phyloP scores from a whole-genome alignment of 164 flowering plant species.

The Kingdonia uniflora region DNA sequence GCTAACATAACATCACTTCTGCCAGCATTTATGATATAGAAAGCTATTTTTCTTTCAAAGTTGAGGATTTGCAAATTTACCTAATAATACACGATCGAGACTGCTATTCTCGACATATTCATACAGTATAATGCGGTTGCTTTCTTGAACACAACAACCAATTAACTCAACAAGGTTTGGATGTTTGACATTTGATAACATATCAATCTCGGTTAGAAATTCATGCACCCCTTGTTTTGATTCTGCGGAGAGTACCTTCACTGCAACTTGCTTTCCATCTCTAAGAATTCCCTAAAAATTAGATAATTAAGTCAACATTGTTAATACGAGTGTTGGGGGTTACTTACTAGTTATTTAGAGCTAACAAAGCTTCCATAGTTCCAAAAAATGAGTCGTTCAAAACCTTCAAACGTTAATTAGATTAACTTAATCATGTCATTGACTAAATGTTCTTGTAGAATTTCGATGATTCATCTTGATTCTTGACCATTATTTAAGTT shows the following conservation, averaged over 20 bases:
- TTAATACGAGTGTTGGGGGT: no score
- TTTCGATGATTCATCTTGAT: no score
- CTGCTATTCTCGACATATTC: slow-evolving; percentile 68
- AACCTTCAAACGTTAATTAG: no score
- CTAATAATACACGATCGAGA: slow-evolving; percentile 54
- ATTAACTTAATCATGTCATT: no score
- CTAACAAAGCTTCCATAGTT: no score
- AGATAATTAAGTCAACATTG: no score
- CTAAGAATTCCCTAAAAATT: slow-evolving; percentile 43
- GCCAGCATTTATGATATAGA: neutral
- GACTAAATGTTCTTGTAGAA: no score
- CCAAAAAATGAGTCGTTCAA: no score
- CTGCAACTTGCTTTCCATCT: slow-evolving; percentile 47
- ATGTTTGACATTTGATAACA: slow-evolving; percentile 55
- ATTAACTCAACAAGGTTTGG: slow-evolving; percentile 65
- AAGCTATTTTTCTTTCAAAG: slow-evolving; percentile 5
- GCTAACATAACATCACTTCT: slow-evolving; percentile 2
- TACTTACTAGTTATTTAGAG: no score
- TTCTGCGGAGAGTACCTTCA: slow-evolving; percentile 54
- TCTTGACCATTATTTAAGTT: no score
- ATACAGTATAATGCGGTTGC: slow-evolving; percentile 50
- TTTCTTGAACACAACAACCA: slow-evolving; percentile 58
- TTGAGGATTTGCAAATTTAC: slow-evolving; percentile 19
- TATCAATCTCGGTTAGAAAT: slow-evolving; percentile 59
- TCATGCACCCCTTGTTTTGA: slow-evolving; percentile 69